Percentiles rank a stretch among this genome's conserved stretches.
These are phyloP conservation scores for Sparassis latifolia DNA, from an alignment of 1,284 basidiomycete genomes.

Conservation along the genomic window DNA sequence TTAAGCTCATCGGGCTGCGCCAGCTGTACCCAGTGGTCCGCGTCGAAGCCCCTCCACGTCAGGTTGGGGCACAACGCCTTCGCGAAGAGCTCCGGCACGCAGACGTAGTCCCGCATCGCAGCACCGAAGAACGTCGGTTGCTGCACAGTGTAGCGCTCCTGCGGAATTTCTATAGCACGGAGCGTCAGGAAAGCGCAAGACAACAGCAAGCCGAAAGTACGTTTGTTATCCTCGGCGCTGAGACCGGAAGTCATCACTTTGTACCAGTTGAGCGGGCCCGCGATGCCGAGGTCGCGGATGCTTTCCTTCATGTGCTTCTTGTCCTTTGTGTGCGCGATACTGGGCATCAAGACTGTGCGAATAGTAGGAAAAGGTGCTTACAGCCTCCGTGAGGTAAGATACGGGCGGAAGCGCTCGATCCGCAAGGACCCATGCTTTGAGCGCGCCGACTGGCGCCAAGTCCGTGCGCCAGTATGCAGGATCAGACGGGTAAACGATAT, in stretches of 20 bases:
- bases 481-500: conserved; percentile 24
- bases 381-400: conserved; percentile 16
- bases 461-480: conserved; percentile 20
- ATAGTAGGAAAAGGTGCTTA: not conserved
- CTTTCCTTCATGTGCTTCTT: conserved; percentile 11
- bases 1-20: not conserved
- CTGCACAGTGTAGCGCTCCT: not conserved
- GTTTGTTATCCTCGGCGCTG: conserved; percentile 18
- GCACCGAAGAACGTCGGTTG: not conserved
- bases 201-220: conserved; percentile 6
- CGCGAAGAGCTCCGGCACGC: not conserved
- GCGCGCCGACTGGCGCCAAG: conserved; percentile 18
- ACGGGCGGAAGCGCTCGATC: conserved; percentile 16
- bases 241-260: conserved; percentile 18
- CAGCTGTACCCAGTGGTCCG: not conserved
- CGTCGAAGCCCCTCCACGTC: not conserved
- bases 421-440: conserved; percentile 21
- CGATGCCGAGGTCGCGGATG: conserved; percentile 16
- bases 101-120: not conserved
- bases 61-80: not conserved
- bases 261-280: conserved; percentile 23
- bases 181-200: not conserved
- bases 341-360: not conserved
- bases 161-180: not conserved
- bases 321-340: conserved; percentile 5